A percentile compares a stretch with the other conserved stretches of the same genome.
These are phyloP conservation scores for Calonectria pteridis DNA, from an alignment of 2,329 filamentous ascomycete genomes.

Conservation along the genomic window DNA sequence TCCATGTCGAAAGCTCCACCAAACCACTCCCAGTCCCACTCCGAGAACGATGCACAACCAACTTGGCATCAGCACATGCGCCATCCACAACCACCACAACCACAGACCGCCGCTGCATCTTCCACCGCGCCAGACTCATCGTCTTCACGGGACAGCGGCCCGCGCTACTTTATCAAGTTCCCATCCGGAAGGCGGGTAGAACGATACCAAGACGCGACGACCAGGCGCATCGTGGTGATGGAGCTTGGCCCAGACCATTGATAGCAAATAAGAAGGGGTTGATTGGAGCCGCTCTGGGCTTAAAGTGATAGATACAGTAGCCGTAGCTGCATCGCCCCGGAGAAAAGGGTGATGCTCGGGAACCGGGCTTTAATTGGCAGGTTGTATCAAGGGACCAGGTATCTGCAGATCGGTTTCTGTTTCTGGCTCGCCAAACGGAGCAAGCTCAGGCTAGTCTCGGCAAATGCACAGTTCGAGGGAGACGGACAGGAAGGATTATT, in stretches of 20 bases:
- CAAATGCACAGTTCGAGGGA: not conserved
- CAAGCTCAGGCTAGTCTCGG: not conserved
- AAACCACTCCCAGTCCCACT: not conserved
- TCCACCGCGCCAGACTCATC: not conserved
- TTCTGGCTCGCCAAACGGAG: not conserved
- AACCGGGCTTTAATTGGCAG: not conserved
- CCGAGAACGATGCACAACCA: not conserved
- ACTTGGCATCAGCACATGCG: not conserved
- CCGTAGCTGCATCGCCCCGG: not conserved
- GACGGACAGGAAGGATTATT: not conserved
- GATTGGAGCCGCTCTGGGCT: not conserved
- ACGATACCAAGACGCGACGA: not conserved
- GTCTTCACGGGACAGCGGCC: not conserved
- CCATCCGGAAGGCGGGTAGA: not conserved
- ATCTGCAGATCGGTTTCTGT: not conserved
- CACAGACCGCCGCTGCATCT: not conserved
- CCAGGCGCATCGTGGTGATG: not conserved
- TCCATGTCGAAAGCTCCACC: not conserved
- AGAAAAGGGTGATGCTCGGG: not conserved
- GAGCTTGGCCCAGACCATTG: not conserved
- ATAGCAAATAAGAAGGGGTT: not conserved
- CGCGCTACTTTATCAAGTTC: constrained; percentile 6
- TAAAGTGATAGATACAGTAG: too few relatives aligned
- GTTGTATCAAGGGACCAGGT: constrained; percentile 8
- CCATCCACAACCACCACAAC: not conserved